Percentiles rank a stretch among this genome's conserved stretches.
Conservation (phyloP, 805 yeast genomes). For the Yamadazyma nakazawae region DNA sequence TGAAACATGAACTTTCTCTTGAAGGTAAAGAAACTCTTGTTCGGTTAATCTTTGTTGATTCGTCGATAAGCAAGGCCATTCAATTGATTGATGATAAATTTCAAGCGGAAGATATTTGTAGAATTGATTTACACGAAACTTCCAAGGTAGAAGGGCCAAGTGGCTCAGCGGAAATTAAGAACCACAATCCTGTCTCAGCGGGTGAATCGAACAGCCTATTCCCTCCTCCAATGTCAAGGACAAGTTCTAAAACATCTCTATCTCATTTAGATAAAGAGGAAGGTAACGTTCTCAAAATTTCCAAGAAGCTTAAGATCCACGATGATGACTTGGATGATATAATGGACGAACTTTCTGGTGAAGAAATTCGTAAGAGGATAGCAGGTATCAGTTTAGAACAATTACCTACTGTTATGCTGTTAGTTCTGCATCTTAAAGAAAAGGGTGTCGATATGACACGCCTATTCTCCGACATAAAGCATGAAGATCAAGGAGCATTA, state of each 20-base stretch:
- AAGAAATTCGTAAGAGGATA: constrained; percentile 35
- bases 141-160: background rate
- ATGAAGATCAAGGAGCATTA: constrained; percentile 9
- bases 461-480: constrained; percentile 15
- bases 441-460: constrained; percentile 30
- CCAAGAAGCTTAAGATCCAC: constrained; percentile 19
- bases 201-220: background rate
- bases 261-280: constrained; percentile 37
- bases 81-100: constrained; percentile 38
- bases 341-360: constrained; percentile 26
- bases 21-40: constrained; percentile 76
- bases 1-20: constrained; percentile 50
- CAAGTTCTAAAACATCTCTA: constrained; percentile 31
- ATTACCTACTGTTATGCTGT: constrained; percentile 31
- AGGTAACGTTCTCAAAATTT: constrained; percentile 38
- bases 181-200: background rate
- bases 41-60: constrained; percentile 64
- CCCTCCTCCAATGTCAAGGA: constrained; percentile 18
- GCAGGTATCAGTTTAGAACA: constrained; percentile 30
- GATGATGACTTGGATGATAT: constrained; percentile 9
- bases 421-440: constrained; percentile 28
- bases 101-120: constrained; percentile 18
- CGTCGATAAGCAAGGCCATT: constrained; percentile 59
- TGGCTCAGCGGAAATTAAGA: background rate
- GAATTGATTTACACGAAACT: background rate